A percentile compares a stretch with the other conserved stretches of the same genome.
These are phyloP conservation scores for Phytophthora pseudosyringae DNA, from an alignment of 352 stramenopile species.

Conservation along the genomic window DNA sequence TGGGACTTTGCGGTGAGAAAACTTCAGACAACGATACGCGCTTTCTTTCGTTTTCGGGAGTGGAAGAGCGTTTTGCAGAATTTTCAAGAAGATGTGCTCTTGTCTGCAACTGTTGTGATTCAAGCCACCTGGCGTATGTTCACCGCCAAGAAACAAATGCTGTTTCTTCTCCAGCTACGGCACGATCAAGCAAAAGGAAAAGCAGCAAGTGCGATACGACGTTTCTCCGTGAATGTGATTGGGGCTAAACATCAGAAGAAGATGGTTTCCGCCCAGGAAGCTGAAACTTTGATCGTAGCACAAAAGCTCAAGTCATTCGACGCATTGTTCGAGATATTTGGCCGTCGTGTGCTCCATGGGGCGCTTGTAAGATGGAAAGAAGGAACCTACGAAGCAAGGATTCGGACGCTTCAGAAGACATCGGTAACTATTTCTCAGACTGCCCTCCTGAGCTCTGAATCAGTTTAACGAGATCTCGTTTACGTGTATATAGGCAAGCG, in stretches of 20 bases:
- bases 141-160: slow-evolving; percentile 24
- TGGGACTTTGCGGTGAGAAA: slow-evolving; percentile 46
- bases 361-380: slow-evolving; percentile 46
- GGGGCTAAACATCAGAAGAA: slow-evolving; percentile 13
- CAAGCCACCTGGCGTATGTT: slow-evolving; percentile 52
- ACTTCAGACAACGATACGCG: slow-evolving; percentile 46
- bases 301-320: slow-evolving; percentile 15
- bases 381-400: slow-evolving; percentile 28
- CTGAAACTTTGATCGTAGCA: background rate
- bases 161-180: slow-evolving; percentile 36
- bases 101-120: slow-evolving; percentile 54
- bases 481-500: slow-evolving; percentile 26
- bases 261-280: slow-evolving; percentile 4
- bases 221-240: slow-evolving; percentile 38
- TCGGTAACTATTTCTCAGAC: slow-evolving; percentile 3
- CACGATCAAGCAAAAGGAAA: slow-evolving; percentile 20
- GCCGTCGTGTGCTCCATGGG: slow-evolving; percentile 20
- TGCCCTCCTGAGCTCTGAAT: background rate
- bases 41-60: slow-evolving; percentile 40
- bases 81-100: slow-evolving; percentile 47
- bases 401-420: slow-evolving; percentile 26
- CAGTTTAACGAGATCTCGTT: slow-evolving; percentile 2
- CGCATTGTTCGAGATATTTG: slow-evolving; percentile 12
- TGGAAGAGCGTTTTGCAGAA: slow-evolving; percentile 50
- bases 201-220: slow-evolving; percentile 34